Evolutionary conservation across 2,329 filamentous ascomycete genomes (phyloP).

Genomic region (Gremmenia infestans): DNA sequence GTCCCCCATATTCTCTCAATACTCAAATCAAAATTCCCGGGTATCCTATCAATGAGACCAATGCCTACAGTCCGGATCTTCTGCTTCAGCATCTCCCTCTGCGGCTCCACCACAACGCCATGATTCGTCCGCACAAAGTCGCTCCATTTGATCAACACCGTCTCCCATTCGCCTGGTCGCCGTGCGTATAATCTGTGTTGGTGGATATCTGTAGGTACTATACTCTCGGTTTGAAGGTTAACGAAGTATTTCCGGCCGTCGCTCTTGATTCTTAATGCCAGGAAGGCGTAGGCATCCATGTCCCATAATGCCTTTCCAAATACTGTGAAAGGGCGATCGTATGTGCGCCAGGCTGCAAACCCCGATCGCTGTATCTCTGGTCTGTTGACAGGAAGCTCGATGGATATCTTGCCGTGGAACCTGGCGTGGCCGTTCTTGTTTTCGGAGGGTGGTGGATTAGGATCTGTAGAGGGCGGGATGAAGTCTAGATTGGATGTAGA

Average conservation of each 20-base stretch:
- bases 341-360: conserved; percentile 86
- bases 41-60: conserved; percentile 81
- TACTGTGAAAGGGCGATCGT: conserved; percentile 69
- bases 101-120: conserved; percentile 86
- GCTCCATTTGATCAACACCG: conserved; percentile 81
- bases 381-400: conserved; percentile 68
- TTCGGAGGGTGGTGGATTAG: conserved; percentile 23
- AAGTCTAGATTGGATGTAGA: conserved; percentile 67
- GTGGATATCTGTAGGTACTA: conserved; percentile 92
- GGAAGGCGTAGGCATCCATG: conserved; percentile 81
- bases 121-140: conserved; percentile 95
- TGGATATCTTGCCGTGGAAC: conserved; percentile 87
- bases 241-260: conserved; percentile 91
- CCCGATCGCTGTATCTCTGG: conserved; percentile 75
- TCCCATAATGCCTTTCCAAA: conserved; percentile 86
- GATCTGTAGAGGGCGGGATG: conserved; percentile 20
- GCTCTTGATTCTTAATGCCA: conserved; percentile 82
- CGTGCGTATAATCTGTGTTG: conserved; percentile 84
- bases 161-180: conserved; percentile 86
- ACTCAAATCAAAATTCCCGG: conserved; percentile 81
- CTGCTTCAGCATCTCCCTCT: conserved; percentile 81
- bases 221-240: conserved; percentile 90
- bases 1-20: conserved; percentile 90
- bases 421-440: conserved; percentile 56
- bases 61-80: conserved; percentile 83